Evolutionary conservation across 2,329 filamentous ascomycete species (phyloP), one percentile per base, ranked within the genome.

Genomic region (Bretziella fagacearum): DNA sequence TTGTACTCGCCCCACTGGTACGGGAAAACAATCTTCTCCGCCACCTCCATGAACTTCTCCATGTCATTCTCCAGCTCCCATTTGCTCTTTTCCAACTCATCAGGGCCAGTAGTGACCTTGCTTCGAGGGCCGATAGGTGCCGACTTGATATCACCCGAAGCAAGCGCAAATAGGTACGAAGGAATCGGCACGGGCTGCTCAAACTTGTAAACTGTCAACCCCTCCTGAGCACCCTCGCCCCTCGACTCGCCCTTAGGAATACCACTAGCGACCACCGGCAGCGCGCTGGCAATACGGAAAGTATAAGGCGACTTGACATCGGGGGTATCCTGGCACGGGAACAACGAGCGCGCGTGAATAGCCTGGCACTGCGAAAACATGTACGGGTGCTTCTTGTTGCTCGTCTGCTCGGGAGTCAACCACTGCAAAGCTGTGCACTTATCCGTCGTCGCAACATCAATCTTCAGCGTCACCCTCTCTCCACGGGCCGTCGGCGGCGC

Each of bases 331-430:
- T 96, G 89, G 63, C 89, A 96, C 5, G 91, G 91, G 62, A 96
- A 93, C 52, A 96, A 74, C 41, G 86, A 93, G 51, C 91, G 79
- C 36, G 84, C 85, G 58, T 96, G 87, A 57, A 95, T 96, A 46
- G 89, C 87, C 68, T 98, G 89, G 62, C 87, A 94, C 67, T 96
- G 91, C 37, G 84, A 93, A 67, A 96, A 96, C 79, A 96, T 89
- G 64, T 95, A 96, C 1, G 89, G 89, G 55, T 93, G 82, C 63
- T 86, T 91, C 67, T 86, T 87, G 72, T 93, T 95, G 50, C 84
- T 85, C 1, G 91, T 96, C 66, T 96, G 91, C 26, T 81, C 81
- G 2, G 86, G 85, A 0, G 83, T 87, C 62, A 98, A 73, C 89
- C 91, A 98, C 64, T 96, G 89, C 52, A 98, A 69, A 7, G 89